These are phyloP conservation scores for Sabuloglossum arenarium DNA, from an alignment of 495 filamentous ascomycete genomes.

Conservation along the genomic window DNA sequence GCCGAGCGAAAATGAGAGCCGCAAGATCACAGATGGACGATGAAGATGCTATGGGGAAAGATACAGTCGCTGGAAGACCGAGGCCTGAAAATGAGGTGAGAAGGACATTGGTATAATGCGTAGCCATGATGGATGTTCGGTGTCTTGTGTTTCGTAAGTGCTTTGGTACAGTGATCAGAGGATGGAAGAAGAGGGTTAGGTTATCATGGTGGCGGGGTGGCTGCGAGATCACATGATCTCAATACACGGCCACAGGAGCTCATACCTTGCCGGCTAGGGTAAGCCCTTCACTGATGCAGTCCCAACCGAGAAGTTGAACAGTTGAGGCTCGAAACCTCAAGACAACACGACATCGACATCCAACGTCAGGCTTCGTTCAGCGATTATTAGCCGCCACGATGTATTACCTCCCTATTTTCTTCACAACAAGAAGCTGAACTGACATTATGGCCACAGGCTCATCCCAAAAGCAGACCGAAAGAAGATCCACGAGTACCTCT, in stretches of 20 bases:
- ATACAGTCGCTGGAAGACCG: slow-evolving; percentile 55
- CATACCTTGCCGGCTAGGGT: not conserved
- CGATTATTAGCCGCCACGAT: not conserved
- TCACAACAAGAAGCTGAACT: not conserved
- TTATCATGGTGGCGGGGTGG: too few relatives aligned
- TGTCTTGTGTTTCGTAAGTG: not conserved
- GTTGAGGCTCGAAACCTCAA: not conserved
- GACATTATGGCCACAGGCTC: slow-evolving; percentile 35
- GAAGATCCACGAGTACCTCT: slow-evolving; percentile 99
- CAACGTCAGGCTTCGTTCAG: not conserved
- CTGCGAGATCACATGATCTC: not conserved
- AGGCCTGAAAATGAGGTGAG: slow-evolving; percentile 68
- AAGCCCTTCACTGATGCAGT: slow-evolving; percentile 2
- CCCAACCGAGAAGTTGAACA: slow-evolving; percentile 31
- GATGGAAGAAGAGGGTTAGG: too few relatives aligned
- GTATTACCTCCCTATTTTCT: not conserved
- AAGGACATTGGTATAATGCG: slow-evolving; percentile 46
- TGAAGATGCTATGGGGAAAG: slow-evolving; percentile 32
- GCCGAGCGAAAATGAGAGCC: slow-evolving; percentile 34
- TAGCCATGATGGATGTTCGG: slow-evolving; percentile 12
- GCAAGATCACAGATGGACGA: slow-evolving; percentile 47
- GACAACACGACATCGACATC: not conserved
- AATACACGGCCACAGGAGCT: too few relatives aligned
- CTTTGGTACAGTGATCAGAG: too few relatives aligned
- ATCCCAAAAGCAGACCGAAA: slow-evolving; percentile 99